These are phyloP conservation scores for Astathelohania contejeani DNA, from an alignment of 371 early-diverging fungal genomes.

Conservation along the genomic window DNA sequence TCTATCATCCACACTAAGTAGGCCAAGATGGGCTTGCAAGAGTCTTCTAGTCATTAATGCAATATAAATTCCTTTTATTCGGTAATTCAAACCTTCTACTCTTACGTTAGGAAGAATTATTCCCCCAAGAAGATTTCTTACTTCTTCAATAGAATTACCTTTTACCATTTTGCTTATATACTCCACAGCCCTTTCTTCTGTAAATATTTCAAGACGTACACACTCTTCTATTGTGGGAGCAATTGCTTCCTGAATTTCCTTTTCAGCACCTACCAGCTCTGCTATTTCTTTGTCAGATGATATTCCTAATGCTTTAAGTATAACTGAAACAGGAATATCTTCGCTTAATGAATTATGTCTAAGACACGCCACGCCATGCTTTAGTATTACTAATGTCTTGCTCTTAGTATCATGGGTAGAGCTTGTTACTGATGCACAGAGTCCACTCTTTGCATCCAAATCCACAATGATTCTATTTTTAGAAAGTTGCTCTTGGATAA, in stretches of 20 bases:
- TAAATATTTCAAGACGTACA: slow-evolving; percentile 57
- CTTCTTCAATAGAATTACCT: slow-evolving; percentile 60
- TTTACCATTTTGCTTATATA: slow-evolving; percentile 60
- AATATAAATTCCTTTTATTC: slow-evolving; percentile 76
- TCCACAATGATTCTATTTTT: slow-evolving; percentile 98
- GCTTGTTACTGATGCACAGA: slow-evolving; percentile 64
- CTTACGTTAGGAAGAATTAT: slow-evolving; percentile 84
- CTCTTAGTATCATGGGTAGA: slow-evolving; percentile 90
- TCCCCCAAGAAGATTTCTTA: slow-evolving; percentile 68
- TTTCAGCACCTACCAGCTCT: slow-evolving; percentile 74
- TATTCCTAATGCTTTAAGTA: slow-evolving; percentile 58
- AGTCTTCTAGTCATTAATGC: slow-evolving; percentile 91
- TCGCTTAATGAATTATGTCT: slow-evolving; percentile 77
- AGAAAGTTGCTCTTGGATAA: slow-evolving; percentile 98
- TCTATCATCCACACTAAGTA: slow-evolving; percentile 76
- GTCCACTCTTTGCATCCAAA: slow-evolving; percentile 64
- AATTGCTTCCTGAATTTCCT: slow-evolving; percentile 63
- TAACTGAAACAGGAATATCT: slow-evolving; percentile 65
- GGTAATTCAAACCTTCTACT: slow-evolving; percentile 56
- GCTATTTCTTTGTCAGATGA: slow-evolving; percentile 82
- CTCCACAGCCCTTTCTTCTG: slow-evolving; percentile 75
- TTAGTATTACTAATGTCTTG: slow-evolving; percentile 71
- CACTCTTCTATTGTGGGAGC: slow-evolving; percentile 74
- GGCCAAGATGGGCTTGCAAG: slow-evolving; percentile 61
- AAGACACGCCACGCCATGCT: slow-evolving; percentile 61